Percentiles rank a stretch among this genome's conserved stretches.
Evolutionary conservation across 2,329 filamentous ascomycete species (phyloP).

Genomic region (Colletotrichum zoysiae): DNA sequence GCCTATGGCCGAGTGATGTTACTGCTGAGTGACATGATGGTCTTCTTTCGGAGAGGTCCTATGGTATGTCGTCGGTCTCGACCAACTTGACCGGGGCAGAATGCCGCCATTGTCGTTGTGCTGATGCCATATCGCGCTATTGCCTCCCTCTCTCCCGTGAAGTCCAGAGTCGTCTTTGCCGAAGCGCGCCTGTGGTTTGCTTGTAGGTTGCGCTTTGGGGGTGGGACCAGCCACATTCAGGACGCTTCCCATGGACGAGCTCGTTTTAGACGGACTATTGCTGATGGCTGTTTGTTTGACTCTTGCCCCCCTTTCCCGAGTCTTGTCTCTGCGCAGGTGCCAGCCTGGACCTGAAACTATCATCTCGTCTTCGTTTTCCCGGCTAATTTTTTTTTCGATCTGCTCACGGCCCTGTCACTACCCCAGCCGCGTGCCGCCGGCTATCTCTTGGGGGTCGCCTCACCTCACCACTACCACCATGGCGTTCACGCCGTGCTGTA

Average conservation of each 20-base stretch:
- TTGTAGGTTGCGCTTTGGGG: conserved; percentile 30
- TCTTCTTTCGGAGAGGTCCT: not conserved
- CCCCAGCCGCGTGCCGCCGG: conserved; percentile 32
- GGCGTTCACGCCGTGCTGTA: conserved; percentile 36
- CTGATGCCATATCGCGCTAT: conserved; percentile 40
- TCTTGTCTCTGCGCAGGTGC: conserved; percentile 36
- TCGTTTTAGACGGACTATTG: conserved; percentile 29
- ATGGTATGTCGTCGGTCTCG: conserved; percentile 10
- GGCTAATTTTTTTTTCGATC: conserved; percentile 21
- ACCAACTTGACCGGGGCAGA: conserved; percentile 29
- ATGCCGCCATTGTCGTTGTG: conserved; percentile 36
- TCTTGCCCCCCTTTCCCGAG: not conserved
- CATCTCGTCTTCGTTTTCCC: conserved; percentile 28
- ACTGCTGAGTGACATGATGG: conserved; percentile 5
- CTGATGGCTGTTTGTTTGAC: conserved; percentile 33
- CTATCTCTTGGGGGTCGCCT: conserved; percentile 20
- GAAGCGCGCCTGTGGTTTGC: conserved; percentile 31
- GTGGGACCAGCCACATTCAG: conserved; percentile 37
- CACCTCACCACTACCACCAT: conserved; percentile 30
- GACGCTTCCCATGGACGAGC: conserved; percentile 34
- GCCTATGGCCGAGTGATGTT: conserved; percentile 21
- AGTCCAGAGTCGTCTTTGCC: conserved; percentile 30
- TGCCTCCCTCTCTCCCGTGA: conserved; percentile 27
- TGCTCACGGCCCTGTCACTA: conserved; percentile 36
- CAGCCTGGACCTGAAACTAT: conserved; percentile 40